phyloP scores from a whole-genome alignment of 2,329 filamentous ascomycete species.

The Bipolaris gigantea region DNA sequence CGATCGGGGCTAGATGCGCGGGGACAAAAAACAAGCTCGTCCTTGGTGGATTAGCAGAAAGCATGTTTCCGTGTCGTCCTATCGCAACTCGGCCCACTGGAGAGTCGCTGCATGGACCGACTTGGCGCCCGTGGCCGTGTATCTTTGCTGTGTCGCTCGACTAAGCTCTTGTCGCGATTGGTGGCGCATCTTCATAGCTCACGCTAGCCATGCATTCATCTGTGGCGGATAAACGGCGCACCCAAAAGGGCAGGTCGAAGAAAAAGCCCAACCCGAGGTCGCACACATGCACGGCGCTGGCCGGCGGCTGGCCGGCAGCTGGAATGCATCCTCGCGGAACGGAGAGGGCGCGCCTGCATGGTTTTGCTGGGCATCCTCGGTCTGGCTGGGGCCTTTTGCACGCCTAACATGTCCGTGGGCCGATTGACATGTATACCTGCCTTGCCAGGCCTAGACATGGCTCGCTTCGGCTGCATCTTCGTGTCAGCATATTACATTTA shows the following conservation, averaged over 20 bases:
- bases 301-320: background rate
- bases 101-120: constrained; percentile 12
- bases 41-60: constrained; percentile 25
- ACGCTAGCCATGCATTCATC: background rate
- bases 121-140: constrained; percentile 23
- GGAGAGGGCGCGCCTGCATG: background rate
- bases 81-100: constrained; percentile 23
- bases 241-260: constrained; percentile 20
- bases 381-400: constrained; percentile 2
- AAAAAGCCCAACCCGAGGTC: constrained; percentile 5
- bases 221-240: constrained; percentile 16
- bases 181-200: constrained; percentile 13
- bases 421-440: constrained; percentile 12
- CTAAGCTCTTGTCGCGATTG: constrained; percentile 12
- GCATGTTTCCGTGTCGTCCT: constrained; percentile 23
- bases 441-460: constrained; percentile 8
- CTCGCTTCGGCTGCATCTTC: constrained; percentile 1
- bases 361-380: background rate
- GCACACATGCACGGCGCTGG: background rate
- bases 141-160: constrained; percentile 4
- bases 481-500: background rate
- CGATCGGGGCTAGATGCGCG: constrained; percentile 18
- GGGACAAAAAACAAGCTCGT: constrained; percentile 29
- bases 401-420: background rate
- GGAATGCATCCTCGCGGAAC: background rate